Base-by-base conservation (phyloP, 345 rosid genomes). In the Microthlaspi erraticum region DNA sequence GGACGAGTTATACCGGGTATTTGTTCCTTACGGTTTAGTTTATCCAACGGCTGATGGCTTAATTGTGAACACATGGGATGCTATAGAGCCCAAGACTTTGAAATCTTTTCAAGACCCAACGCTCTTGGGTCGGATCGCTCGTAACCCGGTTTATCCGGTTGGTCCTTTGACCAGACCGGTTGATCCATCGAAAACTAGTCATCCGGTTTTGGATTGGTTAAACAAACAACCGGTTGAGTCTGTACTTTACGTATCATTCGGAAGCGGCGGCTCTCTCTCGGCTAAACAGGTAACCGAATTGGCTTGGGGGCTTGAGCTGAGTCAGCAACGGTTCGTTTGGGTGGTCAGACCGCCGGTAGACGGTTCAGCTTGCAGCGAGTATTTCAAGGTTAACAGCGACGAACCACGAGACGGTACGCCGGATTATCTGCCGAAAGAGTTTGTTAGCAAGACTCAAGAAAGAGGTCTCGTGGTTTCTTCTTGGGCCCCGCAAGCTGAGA, bases 401-500 rank as follows among this genome's bases (percentile, higher is more conserved):
- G 31, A 50, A 5, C n/a, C 50, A 48, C 36, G 37, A 41, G 69
- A 71, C 8, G 55, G 38, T 2, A 71, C 62, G 0, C 63, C 69
- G 7, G 72, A 57, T 18, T 73, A 66, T 66, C 31, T 73, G 31
- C 77, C 72, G 1, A 12, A 58, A 58, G 67, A 12, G 23, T 73
- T 73, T 1, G 51, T 50, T n/a, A 55, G 45, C 18, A 32, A 72
- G 54, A 73, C 67, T 5, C 38, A 19, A 0, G 72, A 33, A 5
- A 71, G 69, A 71, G 62, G 75, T 5, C 38, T 52, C 0, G 62
- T 62, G 62, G 54, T 71, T 13, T 6, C 49, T 1, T 69, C 82
- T 0, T 89, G 97, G 97, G 96, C 87, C 0, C 97, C 93, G 0
- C 97, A 91, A 18, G 6, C 80, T 44, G 81, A 80, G 71, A 75